A percentile compares a stretch with the other conserved stretches of the same genome.
Conservation (phyloP, 768 basidiomycete genomes). For the Calocera viscosa region DNA sequence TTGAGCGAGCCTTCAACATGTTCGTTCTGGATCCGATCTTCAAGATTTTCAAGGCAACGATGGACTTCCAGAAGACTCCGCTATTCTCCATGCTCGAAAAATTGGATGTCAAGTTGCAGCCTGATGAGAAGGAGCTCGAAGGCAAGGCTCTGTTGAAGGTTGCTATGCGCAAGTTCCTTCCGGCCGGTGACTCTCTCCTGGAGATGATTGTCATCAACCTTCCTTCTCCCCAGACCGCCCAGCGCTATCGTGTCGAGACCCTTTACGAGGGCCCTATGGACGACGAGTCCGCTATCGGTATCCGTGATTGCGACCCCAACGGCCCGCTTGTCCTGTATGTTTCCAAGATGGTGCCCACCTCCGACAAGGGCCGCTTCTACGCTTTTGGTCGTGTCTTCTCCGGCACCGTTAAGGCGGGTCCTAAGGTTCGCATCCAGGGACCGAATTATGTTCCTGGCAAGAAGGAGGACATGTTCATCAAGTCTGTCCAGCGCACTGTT, state of each 20-base stretch:
- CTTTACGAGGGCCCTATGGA: constrained; percentile 99
- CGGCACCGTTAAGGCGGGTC: constrained; percentile 90
- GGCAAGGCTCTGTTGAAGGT: constrained; percentile 93
- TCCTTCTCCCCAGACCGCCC: constrained; percentile 92
- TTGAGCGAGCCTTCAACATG: constrained; percentile 96
- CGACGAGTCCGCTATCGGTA: constrained; percentile 96
- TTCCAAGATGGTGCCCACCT: constrained; percentile 99
- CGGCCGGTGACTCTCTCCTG: constrained; percentile 93
- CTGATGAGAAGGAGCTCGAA: constrained; percentile 85
- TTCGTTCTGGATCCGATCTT: constrained; percentile 99
- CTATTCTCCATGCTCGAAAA: constrained; percentile 80
- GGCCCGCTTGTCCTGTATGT: constrained; percentile 95
- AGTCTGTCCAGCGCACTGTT: constrained; percentile 96
- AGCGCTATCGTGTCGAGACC: constrained; percentile 97
- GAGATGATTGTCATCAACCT: constrained; percentile 99
- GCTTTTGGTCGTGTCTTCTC: constrained; percentile 99
- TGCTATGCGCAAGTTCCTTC: constrained; percentile 98
- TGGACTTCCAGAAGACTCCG: constrained; percentile 97
- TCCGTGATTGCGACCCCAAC: constrained; percentile 94
- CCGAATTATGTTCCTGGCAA: constrained; percentile 98
- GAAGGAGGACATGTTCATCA: constrained; percentile 96
- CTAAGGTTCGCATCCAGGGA: constrained; percentile 98
- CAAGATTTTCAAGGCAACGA: constrained; percentile 94
- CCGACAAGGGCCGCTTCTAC: constrained; percentile 99
- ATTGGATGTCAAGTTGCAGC: constrained; percentile 80